phyloP scores from a whole-genome alignment of 148 eudicot species.

The Hydrangea macrophylla region DNA sequence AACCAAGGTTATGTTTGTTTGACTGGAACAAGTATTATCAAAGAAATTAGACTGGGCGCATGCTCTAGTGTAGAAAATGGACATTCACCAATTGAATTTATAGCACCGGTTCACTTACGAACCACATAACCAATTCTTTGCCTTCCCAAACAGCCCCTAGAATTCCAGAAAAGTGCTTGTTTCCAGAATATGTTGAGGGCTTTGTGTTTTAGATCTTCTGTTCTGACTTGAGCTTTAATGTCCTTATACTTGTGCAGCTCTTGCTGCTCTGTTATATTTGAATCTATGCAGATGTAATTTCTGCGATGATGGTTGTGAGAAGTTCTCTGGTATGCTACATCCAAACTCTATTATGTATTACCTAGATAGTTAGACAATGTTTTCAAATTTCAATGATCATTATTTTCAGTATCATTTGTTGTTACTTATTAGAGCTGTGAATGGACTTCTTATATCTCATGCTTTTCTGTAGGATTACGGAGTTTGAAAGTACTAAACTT shows the following conservation, averaged over 20 bases:
- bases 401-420: no score
- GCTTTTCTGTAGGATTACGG: constrained; percentile 42
- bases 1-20: no score
- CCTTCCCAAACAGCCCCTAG: neutral
- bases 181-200: neutral
- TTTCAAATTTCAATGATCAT: no score
- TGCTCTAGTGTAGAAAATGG: no score
- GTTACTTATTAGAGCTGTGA: no score
- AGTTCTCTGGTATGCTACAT: constrained; percentile 49
- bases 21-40: no score
- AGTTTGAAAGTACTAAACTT: constrained; percentile 67
- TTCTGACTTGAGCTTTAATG: neutral
- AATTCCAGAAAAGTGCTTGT: neutral
- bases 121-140: no score
- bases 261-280: constrained; percentile 53
- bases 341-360: neutral
- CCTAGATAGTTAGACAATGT: neutral
- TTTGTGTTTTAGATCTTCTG: neutral
- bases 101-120: no score
- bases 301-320: constrained; percentile 62
- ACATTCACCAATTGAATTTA: no score
- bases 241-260: constrained; percentile 42
- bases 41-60: no score
- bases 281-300: constrained; percentile 73
- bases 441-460: no score